phyloP scores from a whole-genome alignment of 495 filamentous ascomycete species.

The Evansstolkia leycettana region DNA sequence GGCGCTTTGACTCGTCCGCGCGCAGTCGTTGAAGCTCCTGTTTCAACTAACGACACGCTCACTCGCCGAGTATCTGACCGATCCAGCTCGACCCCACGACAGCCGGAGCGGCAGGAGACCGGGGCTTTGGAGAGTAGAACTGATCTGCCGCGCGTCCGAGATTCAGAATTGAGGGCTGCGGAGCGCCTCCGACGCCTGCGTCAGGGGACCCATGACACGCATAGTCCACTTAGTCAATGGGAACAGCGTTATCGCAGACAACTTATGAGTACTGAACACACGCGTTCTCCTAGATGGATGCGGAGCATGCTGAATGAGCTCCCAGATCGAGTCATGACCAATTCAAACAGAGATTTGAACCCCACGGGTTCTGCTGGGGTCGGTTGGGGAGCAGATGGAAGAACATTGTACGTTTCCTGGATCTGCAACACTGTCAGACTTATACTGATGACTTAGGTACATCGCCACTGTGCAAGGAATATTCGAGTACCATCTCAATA shows the following conservation, averaged over 20 bases:
- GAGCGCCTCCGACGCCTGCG: slow-evolving; percentile 32
- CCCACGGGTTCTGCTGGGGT: slow-evolving; percentile 50
- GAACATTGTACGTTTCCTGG: slow-evolving; percentile 48
- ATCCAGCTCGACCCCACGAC: slow-evolving; percentile 22
- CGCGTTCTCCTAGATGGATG: slow-evolving; percentile 31
- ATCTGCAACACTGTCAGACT: not conserved
- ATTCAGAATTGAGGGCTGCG: slow-evolving; percentile 24
- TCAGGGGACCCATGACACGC: slow-evolving; percentile 26
- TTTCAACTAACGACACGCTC: slow-evolving; percentile 7
- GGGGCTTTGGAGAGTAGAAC: slow-evolving; percentile 15
- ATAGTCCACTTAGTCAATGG: slow-evolving; percentile 18
- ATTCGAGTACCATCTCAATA: slow-evolving; percentile 58
- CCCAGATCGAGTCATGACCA: slow-evolving; percentile 21
- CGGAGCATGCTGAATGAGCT: slow-evolving; percentile 30
- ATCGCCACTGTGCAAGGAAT: slow-evolving; percentile 65
- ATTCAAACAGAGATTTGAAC: slow-evolving; percentile 22
- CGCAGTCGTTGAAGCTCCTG: slow-evolving; percentile 12
- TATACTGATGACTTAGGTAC: slow-evolving; percentile 37
- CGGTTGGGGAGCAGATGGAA: slow-evolving; percentile 58
- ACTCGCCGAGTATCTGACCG: slow-evolving; percentile 18
- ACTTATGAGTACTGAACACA: slow-evolving; percentile 21
- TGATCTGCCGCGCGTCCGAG: slow-evolving; percentile 17
- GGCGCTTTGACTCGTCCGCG: slow-evolving; percentile 10
- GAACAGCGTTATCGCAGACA: slow-evolving; percentile 23
- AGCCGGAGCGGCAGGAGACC: slow-evolving; percentile 14